These are phyloP conservation scores for Trichoderma oligosporum DNA, from an alignment of 2,329 filamentous ascomycete species.

Conservation along the genomic window DNA sequence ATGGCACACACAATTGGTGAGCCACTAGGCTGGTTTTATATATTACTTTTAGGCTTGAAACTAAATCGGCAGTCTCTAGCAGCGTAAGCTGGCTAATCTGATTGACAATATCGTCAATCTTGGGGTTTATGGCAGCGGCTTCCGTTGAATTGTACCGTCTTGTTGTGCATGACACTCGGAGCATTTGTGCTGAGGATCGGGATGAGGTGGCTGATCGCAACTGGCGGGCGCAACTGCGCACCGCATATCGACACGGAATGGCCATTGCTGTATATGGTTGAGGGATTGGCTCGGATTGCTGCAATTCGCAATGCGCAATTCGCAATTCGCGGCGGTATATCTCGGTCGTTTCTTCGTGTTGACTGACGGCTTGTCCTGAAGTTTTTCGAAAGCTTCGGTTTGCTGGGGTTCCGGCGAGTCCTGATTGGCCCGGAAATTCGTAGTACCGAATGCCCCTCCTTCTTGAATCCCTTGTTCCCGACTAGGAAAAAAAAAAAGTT, in stretches of 20 bases:
- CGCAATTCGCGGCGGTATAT: slow-evolving; percentile 19
- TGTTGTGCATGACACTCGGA: slow-evolving; percentile 46
- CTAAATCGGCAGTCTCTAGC: slow-evolving; percentile 93
- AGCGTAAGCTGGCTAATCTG: slow-evolving; percentile 98
- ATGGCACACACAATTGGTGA: slow-evolving; percentile 3
- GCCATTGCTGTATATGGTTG: slow-evolving; percentile 51
- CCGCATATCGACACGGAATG: slow-evolving; percentile 59
- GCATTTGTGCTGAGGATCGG: slow-evolving; percentile 46
- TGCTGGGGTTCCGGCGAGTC: slow-evolving; percentile 20
- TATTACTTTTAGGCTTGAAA: slow-evolving; percentile 87
- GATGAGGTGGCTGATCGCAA: slow-evolving; percentile 49
- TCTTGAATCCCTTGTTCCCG: slow-evolving; percentile 24
- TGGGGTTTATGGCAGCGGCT: slow-evolving; percentile 68
- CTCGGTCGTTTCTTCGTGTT: slow-evolving; percentile 1
- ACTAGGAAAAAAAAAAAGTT: slow-evolving; percentile 38
- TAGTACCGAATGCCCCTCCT: slow-evolving; percentile 31
- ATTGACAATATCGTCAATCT: slow-evolving; percentile 92
- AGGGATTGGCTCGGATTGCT: slow-evolving; percentile 26
- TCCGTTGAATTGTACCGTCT: slow-evolving; percentile 89
- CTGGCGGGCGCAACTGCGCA: slow-evolving; percentile 61
- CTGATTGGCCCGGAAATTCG: slow-evolving; percentile 40
- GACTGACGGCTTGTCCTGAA: slow-evolving; percentile 33
- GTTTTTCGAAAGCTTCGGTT: slow-evolving; percentile 40
- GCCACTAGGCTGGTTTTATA: slow-evolving; percentile 21
- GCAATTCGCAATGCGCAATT: slow-evolving; percentile 23